Base-by-base conservation (phyloP, 2,329 filamentous ascomycete species). In the Tolypocladium amazonense region DNA sequence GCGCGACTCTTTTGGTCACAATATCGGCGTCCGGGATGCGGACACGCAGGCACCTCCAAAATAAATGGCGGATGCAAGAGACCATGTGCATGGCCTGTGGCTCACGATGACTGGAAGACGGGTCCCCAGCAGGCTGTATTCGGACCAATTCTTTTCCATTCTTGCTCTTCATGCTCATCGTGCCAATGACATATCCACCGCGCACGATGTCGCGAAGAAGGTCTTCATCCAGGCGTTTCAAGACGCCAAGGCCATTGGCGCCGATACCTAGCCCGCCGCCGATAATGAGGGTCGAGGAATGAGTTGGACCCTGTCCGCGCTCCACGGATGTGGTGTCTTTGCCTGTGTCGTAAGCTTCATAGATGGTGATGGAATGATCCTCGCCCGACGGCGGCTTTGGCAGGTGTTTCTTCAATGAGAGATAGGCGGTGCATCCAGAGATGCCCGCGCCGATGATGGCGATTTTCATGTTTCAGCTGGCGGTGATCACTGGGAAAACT, bases 401-500 rank as follows among this genome's bases (percentile, higher is more conserved):
- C 5, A 68, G 59, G 54, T 66, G 65, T 30, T 68, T 68, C 37
- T 58, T 61, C 3, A 69, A 59, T 20, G 68, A 41, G 3, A 69
- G 63, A n/a, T 68, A 69, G 11, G 57, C 59, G 15, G 66, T 52
- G 50, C 65, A 68, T 39, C 67, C 67, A 4, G 67, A 59, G 45
- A 69, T 65, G 60, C 67, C 67, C 56, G 62, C 67, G 1, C 67
- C 67, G 25, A 69, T 62, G 52, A 69, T 68, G 57, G 58, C 61
- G 25, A 67, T 63, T 56, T 64, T 62, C 67, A 69, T 69, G 6
- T 2, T 64, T n/a, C 25, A 4, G 47, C 18, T 52, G 27, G 18
- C 15, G 18, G n/a, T 12, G 20, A 4, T 14, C 9, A 53, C 50
- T 23, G 11, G 50, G 18, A 14, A 20, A 53, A 14, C 3, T 35